phyloP scores from a whole-genome alignment of 495 filamentous ascomycete genomes.

The Astrocystis sublimbata region DNA sequence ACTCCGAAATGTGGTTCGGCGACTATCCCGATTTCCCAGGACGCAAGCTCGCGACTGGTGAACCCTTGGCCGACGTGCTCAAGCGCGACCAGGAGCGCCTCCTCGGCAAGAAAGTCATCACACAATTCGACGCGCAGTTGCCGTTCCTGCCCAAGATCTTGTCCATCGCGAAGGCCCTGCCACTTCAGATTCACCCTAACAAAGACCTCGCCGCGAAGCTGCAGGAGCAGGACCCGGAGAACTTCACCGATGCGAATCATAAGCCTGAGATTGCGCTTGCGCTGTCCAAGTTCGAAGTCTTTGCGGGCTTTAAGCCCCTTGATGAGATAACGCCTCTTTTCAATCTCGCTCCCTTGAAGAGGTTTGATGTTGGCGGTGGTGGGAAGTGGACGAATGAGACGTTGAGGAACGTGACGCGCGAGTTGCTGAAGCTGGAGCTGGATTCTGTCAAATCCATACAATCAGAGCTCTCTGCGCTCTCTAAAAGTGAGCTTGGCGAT shows the following conservation, averaged over 20 bases:
- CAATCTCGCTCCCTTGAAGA: constrained; percentile 43
- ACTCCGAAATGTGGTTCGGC: constrained; percentile 76
- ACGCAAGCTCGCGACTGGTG: constrained; percentile 59
- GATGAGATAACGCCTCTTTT: constrained; percentile 62
- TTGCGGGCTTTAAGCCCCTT: constrained; percentile 73
- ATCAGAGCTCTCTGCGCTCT: constrained; percentile 49
- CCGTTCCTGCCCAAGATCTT: constrained; percentile 80
- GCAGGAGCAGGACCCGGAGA: constrained; percentile 61
- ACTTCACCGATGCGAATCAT: constrained; percentile 73
- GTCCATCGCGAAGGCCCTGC: constrained; percentile 76
- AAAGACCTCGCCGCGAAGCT: constrained; percentile 63
- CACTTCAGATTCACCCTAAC: constrained; percentile 79
- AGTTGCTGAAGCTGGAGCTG: constrained; percentile 56
- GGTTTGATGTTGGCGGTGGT: constrained; percentile 52
- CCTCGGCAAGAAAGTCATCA: constrained; percentile 62
- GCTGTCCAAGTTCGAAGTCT: constrained; percentile 74
- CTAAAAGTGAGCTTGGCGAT: constrained; percentile 51
- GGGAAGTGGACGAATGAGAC: constrained; percentile 58
- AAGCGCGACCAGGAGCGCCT: constrained; percentile 62
- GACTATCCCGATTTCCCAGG: constrained; percentile 75
- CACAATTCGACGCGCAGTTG: constrained; percentile 65
- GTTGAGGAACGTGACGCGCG: constrained; percentile 59
- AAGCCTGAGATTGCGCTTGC: constrained; percentile 84
- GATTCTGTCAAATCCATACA: constrained; percentile 52
- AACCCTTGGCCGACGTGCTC: constrained; percentile 65